Conservation (phyloP, 768 basidiomycete species). For the Chlorophyllum brunneum region DNA sequence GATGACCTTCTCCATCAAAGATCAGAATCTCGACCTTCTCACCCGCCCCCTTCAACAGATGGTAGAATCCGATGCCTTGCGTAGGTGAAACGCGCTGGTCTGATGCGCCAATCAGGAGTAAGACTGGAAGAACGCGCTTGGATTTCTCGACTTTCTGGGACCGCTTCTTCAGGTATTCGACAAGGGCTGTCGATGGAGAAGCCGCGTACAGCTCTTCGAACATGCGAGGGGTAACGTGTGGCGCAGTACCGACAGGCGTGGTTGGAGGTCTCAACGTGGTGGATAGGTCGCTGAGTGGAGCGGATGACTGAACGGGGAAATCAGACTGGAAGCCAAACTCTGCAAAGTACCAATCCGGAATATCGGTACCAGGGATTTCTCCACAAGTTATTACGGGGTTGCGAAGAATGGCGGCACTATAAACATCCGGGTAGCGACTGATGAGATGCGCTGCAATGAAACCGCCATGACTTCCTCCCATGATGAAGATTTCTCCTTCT, state of each 20-base stretch:
- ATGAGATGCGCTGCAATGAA: constrained; percentile 60
- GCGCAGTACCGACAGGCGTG: constrained; percentile 12
- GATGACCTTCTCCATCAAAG: constrained; percentile 61
- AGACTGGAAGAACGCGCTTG: constrained; percentile 34
- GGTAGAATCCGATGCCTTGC: constrained; percentile 62
- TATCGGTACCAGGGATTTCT: constrained; percentile 54
- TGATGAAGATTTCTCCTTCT: constrained; percentile 48
- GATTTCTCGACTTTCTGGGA: neutral
- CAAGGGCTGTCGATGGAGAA: constrained; percentile 51
- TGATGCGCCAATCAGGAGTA: constrained; percentile 55
- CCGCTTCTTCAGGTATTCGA: constrained; percentile 38
- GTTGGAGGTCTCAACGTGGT: constrained; percentile 7
- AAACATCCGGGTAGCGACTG: constrained; percentile 56
- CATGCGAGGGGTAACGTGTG: constrained; percentile 40
- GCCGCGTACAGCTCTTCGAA: constrained; percentile 41
- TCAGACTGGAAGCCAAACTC: constrained; percentile 37
- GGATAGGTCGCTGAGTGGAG: constrained; percentile 10
- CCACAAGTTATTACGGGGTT: constrained; percentile 69
- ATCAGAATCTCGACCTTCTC: constrained; percentile 52
- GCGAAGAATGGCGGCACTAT: constrained; percentile 57
- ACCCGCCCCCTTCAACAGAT: constrained; percentile 49
- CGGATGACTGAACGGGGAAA: constrained; percentile 34
- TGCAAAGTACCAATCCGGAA: constrained; percentile 64
- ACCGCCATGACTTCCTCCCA: constrained; percentile 71
- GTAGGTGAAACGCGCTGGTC: constrained; percentile 62